Evolutionary conservation across 306 rosid species (phyloP).

Genomic region (Quercus aquifolioides): DNA sequence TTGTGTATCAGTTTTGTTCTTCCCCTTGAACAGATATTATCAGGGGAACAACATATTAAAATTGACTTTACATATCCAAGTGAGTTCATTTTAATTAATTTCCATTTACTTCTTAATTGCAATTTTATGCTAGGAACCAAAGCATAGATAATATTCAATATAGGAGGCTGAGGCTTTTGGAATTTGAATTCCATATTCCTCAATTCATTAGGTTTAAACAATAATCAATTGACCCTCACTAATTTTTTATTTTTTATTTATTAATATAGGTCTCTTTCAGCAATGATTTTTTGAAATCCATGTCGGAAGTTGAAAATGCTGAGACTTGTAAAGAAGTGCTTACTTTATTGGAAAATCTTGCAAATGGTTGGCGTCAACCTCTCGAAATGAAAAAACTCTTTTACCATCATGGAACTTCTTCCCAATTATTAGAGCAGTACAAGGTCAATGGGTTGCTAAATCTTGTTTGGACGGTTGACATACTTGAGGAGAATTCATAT

Average conservation of each 20-base stretch:
- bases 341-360: not conserved
- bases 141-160: too few species aligned
- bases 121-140: too few species aligned
- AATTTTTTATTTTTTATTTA: not conserved
- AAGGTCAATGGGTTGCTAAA: not conserved
- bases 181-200: too few species aligned
- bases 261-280: too few species aligned
- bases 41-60: too few species aligned
- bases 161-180: too few species aligned
- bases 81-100: too few species aligned
- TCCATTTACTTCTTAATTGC: too few species aligned
- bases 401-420: constrained; percentile 6
- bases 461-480: constrained; percentile 34
- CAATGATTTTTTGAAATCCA: not conserved
- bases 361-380: not conserved
- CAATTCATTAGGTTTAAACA: not conserved
- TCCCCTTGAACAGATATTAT: too few species aligned
- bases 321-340: not conserved
- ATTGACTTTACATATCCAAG: too few species aligned
- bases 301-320: not conserved
- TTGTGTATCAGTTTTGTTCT: too few species aligned
- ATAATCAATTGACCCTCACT: not conserved
- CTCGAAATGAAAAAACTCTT: not conserved
- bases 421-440: constrained; percentile 24
- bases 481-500: not conserved